A percentile compares a stretch with the other conserved stretches of the same genome.
phyloP scores from a whole-genome alignment of 176 grass and related monocot genomes.

The Alopecurus myosuroides region DNA sequence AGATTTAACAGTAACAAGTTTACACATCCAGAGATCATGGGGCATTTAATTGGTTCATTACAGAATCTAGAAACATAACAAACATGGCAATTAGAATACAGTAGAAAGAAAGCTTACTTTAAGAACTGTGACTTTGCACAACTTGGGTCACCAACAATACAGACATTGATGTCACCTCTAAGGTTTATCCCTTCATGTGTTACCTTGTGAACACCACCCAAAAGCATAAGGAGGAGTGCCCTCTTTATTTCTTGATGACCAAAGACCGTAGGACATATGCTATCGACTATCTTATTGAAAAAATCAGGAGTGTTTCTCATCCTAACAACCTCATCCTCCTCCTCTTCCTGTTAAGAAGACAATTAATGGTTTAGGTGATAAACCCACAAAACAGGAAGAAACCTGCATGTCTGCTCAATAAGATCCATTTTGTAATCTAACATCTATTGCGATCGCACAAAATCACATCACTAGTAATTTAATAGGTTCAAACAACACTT shows the following conservation, averaged over 20 bases:
- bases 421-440: not conserved
- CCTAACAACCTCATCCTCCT: slow-evolving; percentile 83
- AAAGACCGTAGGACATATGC: slow-evolving; percentile 91
- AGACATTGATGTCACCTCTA: slow-evolving; percentile 96
- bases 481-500: not conserved
- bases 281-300: slow-evolving; percentile 97
- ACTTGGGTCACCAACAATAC: slow-evolving; percentile 99
- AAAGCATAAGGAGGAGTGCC: slow-evolving; percentile 85
- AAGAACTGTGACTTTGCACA: slow-evolving; percentile 98
- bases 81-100: slow-evolving; percentile 2
- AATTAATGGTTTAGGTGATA: not conserved
- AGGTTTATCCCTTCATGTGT: slow-evolving; percentile 99
- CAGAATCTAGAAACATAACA: not conserved
- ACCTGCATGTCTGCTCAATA: not conserved
- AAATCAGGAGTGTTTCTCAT: slow-evolving; percentile 93
- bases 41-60: not conserved
- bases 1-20: not conserved
- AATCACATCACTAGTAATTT: not conserved
- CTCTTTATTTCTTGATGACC: slow-evolving; percentile 99
- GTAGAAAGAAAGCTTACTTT: slow-evolving; percentile 65
- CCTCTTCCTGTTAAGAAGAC: slow-evolving; percentile 61
- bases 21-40: not conserved
- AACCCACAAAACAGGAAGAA: not conserved
- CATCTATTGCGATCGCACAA: not conserved
- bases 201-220: slow-evolving; percentile 96